These are phyloP conservation scores for Fusarium sp. DNA, from an alignment of 2,329 filamentous ascomycete species.

Conservation along the genomic window DNA sequence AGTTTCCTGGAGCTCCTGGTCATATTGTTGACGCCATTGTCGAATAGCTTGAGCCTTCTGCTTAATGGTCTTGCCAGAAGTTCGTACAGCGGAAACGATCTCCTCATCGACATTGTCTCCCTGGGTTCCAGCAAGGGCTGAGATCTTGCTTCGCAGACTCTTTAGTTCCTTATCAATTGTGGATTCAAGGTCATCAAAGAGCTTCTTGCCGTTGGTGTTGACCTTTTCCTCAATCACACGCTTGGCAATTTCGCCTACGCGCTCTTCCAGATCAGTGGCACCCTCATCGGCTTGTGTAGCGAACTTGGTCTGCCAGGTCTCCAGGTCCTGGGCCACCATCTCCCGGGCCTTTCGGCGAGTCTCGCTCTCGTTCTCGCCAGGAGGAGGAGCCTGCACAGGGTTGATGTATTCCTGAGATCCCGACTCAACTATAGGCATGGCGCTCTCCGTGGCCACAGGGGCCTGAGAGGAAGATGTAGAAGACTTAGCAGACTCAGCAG, in stretches of 20 bases:
- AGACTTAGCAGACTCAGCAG: background rate
- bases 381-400: slow-evolving; percentile 59
- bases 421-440: slow-evolving; percentile 39
- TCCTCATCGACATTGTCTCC: slow-evolving; percentile 59
- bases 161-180: slow-evolving; percentile 73
- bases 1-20: slow-evolving; percentile 74
- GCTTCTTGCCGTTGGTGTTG: slow-evolving; percentile 71
- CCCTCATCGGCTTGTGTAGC: slow-evolving; percentile 87
- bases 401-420: slow-evolving; percentile 45
- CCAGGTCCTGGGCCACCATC: slow-evolving; percentile 81
- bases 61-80: slow-evolving; percentile 79
- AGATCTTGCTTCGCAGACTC: slow-evolving; percentile 75
- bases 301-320: slow-evolving; percentile 90
- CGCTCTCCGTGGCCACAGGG: slow-evolving; percentile 23
- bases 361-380: slow-evolving; percentile 63
- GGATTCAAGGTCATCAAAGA: slow-evolving; percentile 76
- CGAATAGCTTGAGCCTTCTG: slow-evolving; percentile 81
- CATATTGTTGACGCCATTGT: slow-evolving; percentile 79
- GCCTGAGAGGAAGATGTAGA: slow-evolving; percentile 49
- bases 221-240: slow-evolving; percentile 72
- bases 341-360: slow-evolving; percentile 69
- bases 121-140: slow-evolving; percentile 69
- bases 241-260: slow-evolving; percentile 68
- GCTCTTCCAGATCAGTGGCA: slow-evolving; percentile 76
- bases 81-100: slow-evolving; percentile 66